Percentiles rank a stretch among this genome's conserved stretches.
phyloP scores from a whole-genome alignment of 768 basidiomycete genomes.

The Hydnomerulius pinastri region DNA sequence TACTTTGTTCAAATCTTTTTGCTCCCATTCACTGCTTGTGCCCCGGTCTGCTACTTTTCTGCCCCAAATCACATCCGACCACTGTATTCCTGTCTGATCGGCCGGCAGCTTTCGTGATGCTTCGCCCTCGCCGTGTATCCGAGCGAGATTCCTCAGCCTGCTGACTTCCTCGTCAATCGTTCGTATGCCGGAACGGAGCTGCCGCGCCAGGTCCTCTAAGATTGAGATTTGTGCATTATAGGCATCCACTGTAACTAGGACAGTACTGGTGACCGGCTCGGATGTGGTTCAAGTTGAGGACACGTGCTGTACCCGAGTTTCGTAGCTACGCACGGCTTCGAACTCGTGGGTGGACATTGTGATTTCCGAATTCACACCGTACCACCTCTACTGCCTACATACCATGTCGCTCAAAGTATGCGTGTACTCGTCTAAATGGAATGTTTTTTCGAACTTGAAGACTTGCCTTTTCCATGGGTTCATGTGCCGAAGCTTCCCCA shows the following conservation, averaged over 20 bases:
- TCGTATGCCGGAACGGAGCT: conserved; percentile 48
- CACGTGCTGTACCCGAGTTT: no score
- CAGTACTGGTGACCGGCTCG: background rate
- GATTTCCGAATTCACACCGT: no score
- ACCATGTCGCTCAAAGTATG: no score
- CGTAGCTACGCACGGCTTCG: no score
- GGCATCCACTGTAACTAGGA: conserved; percentile 17
- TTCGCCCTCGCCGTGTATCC: conserved; percentile 29
- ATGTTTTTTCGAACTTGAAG: no score
- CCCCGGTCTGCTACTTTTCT: conserved; percentile 24
- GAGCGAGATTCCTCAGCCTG: conserved; percentile 55
- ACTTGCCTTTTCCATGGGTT: no score
- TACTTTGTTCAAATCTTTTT: conserved; percentile 41
- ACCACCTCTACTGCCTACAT: no score
- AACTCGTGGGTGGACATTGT: no score
- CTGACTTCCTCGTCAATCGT: conserved; percentile 53
- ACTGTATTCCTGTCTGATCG: conserved; percentile 38
- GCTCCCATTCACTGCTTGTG: conserved; percentile 37
- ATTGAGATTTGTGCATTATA: conserved; percentile 61
- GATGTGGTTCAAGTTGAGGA: background rate
- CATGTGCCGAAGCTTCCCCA: no score
- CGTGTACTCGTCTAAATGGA: no score
- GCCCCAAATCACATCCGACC: conserved; percentile 55
- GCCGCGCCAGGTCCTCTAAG: conserved; percentile 56
- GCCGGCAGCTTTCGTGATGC: conserved; percentile 10